Percentiles rank a stretch among this genome's conserved stretches.
Evolutionary conservation across 2,329 filamentous ascomycete genomes (phyloP).

Genomic region (Clarireedia sp.): DNA sequence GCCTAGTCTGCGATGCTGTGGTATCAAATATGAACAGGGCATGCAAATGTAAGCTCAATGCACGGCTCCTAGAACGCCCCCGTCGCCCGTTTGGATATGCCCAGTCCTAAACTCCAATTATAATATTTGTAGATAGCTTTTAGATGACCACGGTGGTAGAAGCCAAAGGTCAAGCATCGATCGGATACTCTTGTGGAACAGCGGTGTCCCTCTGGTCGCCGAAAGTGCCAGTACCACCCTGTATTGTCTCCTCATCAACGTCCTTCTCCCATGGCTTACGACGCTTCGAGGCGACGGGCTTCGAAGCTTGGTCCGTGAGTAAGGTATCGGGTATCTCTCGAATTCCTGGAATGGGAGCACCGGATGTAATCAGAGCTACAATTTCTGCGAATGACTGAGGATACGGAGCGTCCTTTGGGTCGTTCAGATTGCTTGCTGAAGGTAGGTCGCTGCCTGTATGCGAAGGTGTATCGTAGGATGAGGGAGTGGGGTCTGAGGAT

Average conservation of each 20-base stretch:
- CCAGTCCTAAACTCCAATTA: not conserved
- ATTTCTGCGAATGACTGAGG: conserved; percentile 80
- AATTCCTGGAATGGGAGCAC: conserved; percentile 79
- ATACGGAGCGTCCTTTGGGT: conserved; percentile 54
- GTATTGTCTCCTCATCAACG: conserved; percentile 21
- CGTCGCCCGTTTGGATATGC: not conserved
- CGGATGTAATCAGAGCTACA: conserved; percentile 74
- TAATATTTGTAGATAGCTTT: not conserved
- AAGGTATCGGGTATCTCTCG: conserved; percentile 78
- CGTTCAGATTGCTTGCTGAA: not conserved
- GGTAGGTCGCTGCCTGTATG: conserved; percentile 8
- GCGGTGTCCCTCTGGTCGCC: conserved; percentile 8
- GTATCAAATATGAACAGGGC: too few relatives aligned
- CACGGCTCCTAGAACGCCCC: not conserved
- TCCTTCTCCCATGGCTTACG: conserved; percentile 74
- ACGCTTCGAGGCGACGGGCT: conserved; percentile 32
- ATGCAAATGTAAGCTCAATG: not conserved
- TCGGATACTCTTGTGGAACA: conserved; percentile 8
- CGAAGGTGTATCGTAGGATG: not conserved
- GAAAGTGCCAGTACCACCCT: conserved; percentile 18
- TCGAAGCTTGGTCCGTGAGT: conserved; percentile 56
- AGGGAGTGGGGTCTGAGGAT: not conserved
- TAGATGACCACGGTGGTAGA: not conserved
- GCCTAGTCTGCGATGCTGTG: too few relatives aligned
- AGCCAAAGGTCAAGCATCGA: not conserved